Evolutionary conservation across 2,329 filamentous ascomycete genomes (phyloP), one percentile per base, ranked within the genome.

Genomic region (Claviceps paspali): DNA sequence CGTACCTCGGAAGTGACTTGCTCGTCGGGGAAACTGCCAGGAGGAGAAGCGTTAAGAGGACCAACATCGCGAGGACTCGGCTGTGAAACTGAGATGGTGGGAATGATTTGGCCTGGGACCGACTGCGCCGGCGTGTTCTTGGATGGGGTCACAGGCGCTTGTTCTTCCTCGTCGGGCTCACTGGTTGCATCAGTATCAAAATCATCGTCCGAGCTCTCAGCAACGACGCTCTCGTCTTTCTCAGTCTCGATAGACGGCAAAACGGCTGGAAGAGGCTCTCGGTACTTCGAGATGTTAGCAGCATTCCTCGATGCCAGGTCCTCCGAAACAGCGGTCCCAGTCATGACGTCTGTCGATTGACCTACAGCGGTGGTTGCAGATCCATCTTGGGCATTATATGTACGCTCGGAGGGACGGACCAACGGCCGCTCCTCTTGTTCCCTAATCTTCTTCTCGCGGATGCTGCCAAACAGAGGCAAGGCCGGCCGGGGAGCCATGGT

Each of bases 401-500:
- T 41, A 21, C 53, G 47, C 24, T 68, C 66, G 5, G 57, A 45
- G 6, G 74, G 73, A 21, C 71, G 65, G 27, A 78, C 71, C 33
- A 78, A 58, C 0, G 70, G 65, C 2, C 74, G 63, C 47, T 78
- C 79, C 28, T 68, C 60, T 1, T 58, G 47, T 35, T 73, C 67
- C 28, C 60, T 66, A 6, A 57, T 51, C 45, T 74, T 76, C 54
- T 71, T 75, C 21, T 77, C 73, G 17, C 79, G 68, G 17, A 87
- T 65, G 49, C 82, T 86, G 14, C 81, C 81, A 53, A 87, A 87
- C 1, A 70, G 78, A 2, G 82, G 82, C 27, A 87, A 59, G 2
- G 75, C 76, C 6, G 82, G 80, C 23, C 80, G 64, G n/a, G 82
- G 82, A 45, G 75, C 75, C 78, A 85, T 83, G 11, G 75, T 60